Evolutionary conservation across 2,329 filamentous ascomycete genomes (phyloP).

Genomic region (Thyridium curvatum): DNA sequence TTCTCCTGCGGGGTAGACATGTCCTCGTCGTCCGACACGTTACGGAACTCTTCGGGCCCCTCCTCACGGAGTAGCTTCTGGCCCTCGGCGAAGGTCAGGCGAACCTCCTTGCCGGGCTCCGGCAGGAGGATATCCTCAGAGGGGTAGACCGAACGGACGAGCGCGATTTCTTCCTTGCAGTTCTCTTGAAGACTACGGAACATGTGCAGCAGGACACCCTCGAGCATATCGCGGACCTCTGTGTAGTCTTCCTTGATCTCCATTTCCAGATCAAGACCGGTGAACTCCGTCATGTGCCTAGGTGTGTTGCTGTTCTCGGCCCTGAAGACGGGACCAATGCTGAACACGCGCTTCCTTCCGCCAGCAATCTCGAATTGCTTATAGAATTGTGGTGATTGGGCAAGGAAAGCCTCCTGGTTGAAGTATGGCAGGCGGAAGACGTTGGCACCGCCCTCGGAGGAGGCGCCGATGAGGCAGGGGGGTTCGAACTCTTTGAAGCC

Average conservation of each 20-base stretch:
- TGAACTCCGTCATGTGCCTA: slow-evolving; percentile 83
- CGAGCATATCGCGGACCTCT: slow-evolving; percentile 67
- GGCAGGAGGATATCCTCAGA: slow-evolving; percentile 73
- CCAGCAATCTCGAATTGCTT: slow-evolving; percentile 83
- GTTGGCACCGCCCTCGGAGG: slow-evolving; percentile 87
- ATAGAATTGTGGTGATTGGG: slow-evolving; percentile 79
- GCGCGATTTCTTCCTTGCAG: slow-evolving; percentile 66
- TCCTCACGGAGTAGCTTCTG: slow-evolving; percentile 72
- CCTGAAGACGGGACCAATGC: slow-evolving; percentile 75
- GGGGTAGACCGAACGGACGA: slow-evolving; percentile 67
- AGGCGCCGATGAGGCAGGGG: slow-evolving; percentile 81
- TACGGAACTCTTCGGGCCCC: slow-evolving; percentile 57
- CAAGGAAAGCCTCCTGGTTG: slow-evolving; percentile 71
- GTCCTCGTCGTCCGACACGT: slow-evolving; percentile 72
- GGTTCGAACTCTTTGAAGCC: slow-evolving; percentile 83
- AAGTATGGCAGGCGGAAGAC: slow-evolving; percentile 92
- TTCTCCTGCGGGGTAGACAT: slow-evolving; percentile 79
- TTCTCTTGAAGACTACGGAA: slow-evolving; percentile 66
- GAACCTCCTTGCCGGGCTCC: slow-evolving; percentile 65
- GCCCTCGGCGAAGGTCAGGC: slow-evolving; percentile 71
- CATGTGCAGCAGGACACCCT: slow-evolving; percentile 70
- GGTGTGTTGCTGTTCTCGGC: slow-evolving; percentile 84
- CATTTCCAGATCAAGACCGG: slow-evolving; percentile 85
- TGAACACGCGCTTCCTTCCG: slow-evolving; percentile 70
- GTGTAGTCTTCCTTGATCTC: slow-evolving; percentile 74